Conservation (phyloP, 2,329 filamentous ascomycete genomes). For the Pseudonectria buxi region DNA sequence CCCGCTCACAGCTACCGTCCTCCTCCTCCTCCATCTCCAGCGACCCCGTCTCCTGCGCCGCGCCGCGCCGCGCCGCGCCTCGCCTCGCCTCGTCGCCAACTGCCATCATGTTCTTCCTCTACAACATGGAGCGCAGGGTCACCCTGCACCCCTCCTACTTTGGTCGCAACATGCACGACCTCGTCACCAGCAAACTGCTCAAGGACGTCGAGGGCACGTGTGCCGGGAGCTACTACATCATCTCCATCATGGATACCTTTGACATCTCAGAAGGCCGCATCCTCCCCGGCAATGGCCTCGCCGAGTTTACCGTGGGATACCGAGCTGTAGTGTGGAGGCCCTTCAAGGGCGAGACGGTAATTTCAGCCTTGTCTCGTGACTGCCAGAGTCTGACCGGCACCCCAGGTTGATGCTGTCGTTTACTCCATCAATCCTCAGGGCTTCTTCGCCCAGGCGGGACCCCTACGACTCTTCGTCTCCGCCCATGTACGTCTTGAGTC, state of each 20-base stretch:
- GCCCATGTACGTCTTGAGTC: constrained; percentile 61
- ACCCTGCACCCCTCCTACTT: constrained; percentile 97
- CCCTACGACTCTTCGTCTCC: constrained; percentile 71
- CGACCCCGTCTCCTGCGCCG: not conserved
- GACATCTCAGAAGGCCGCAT: constrained; percentile 92
- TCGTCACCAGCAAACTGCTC: constrained; percentile 82
- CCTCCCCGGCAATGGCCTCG: constrained; percentile 81
- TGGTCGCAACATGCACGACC: constrained; percentile 84
- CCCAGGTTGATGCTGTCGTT: constrained; percentile 86
- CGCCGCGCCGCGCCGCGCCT: not conserved
- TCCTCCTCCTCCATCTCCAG: not conserved
- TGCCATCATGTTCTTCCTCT: constrained; percentile 86
- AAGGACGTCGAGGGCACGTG: constrained; percentile 93
- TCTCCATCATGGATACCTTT: constrained; percentile 94
- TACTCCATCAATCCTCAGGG: constrained; percentile 85
- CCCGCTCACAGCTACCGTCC: not conserved
- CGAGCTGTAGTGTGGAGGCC: constrained; percentile 96
- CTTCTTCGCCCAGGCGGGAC: constrained; percentile 81
- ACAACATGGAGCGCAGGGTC: constrained; percentile 91
- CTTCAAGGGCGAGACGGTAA: constrained; percentile 95
- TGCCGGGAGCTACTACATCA: constrained; percentile 93
- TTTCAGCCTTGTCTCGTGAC: constrained; percentile 24
- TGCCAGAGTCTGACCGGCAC: constrained; percentile 25
- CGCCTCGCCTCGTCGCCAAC: constrained; percentile 3
- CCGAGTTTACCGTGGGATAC: constrained; percentile 92